Evolutionary conservation across 139 green algal genomes (phyloP).

Genomic region (Chlorella sp.): DNA sequence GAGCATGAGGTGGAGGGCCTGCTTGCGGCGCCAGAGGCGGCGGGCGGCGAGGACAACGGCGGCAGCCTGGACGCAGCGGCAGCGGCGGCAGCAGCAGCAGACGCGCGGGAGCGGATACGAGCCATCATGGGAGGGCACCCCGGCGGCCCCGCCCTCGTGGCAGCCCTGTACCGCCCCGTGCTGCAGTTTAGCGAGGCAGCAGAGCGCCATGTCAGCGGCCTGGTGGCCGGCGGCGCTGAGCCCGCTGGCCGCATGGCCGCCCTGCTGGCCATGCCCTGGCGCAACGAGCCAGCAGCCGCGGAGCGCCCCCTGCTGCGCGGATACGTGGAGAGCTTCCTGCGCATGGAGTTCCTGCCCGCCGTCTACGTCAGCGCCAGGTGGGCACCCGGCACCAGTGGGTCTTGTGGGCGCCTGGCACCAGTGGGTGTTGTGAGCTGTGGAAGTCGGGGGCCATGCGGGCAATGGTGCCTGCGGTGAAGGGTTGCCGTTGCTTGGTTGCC

Average conservation of each 20-base stretch:
- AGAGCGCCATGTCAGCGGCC: constrained; percentile 13
- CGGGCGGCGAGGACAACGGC: background rate
- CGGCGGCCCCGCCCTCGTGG: constrained; percentile 47
- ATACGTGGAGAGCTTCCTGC: constrained; percentile 61
- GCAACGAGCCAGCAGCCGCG: background rate
- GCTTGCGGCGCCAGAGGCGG: background rate
- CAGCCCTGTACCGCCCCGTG: constrained; percentile 52
- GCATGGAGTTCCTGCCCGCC: constrained; percentile 69
- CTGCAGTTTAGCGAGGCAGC: constrained; percentile 48
- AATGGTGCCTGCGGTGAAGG: too few relatives aligned
- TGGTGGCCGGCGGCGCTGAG: background rate
- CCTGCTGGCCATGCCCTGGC: constrained; percentile 34
- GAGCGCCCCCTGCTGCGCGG: constrained; percentile 41
- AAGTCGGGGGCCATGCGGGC: too few relatives aligned
- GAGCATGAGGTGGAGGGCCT: constrained; percentile 29
- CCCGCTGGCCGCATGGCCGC: constrained; percentile 4
- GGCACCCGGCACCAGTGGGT: background rate
- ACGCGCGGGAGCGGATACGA: constrained; percentile 21
- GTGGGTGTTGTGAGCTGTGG: too few relatives aligned
- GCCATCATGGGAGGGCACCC: constrained; percentile 29
- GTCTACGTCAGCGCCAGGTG: constrained; percentile 66
- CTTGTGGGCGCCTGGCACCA: too few relatives aligned
- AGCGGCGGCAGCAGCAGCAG: background rate
- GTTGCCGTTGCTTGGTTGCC: too few relatives aligned
- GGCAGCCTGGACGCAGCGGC: background rate